A percentile compares a stretch with the other conserved stretches of the same genome.
Evolutionary conservation across 2,329 filamentous ascomycete species (phyloP).

Genomic region (Beauveria medogensis): DNA sequence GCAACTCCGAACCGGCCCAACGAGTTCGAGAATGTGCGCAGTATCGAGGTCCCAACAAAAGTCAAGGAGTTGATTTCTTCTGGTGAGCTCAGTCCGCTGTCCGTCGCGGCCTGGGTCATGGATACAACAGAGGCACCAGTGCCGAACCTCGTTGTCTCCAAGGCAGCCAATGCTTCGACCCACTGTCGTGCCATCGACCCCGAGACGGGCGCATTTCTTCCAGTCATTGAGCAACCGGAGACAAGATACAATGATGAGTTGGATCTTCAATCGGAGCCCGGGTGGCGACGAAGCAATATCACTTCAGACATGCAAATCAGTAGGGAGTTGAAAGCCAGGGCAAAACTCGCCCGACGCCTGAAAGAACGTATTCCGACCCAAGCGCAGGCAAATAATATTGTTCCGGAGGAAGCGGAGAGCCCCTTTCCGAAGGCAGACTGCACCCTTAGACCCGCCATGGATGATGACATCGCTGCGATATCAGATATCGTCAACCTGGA

Average conservation of each 20-base stretch:
- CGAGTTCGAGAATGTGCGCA: neutral
- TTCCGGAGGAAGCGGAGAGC: constrained; percentile 12
- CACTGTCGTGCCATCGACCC: constrained; percentile 1
- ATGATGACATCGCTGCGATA: constrained; percentile 32
- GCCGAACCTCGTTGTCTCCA: neutral
- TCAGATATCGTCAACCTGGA: constrained; percentile 38
- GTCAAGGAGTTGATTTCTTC: neutral
- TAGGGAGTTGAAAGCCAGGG: constrained; percentile 18
- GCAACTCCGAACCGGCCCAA: neutral
- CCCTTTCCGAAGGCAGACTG: constrained; percentile 24
- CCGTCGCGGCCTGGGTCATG: neutral
- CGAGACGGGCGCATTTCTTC: constrained; percentile 1
- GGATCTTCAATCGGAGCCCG: constrained; percentile 9
- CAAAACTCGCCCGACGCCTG: constrained; percentile 13
- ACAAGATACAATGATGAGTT: neutral
- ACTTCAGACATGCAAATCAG: constrained; percentile 20
- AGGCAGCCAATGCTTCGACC: neutral
- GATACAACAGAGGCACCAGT: neutral
- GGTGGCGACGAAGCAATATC: constrained; percentile 23
- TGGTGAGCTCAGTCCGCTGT: neutral
- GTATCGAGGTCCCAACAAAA: neutral
- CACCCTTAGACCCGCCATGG: constrained; percentile 33
- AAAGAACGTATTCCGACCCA: neutral
- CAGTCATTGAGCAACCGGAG: neutral
- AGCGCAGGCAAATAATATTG: neutral